Percentiles rank a stretch among this genome's conserved stretches.
Conservation (phyloP, 345 rosid species). For the Excoecaria cochinchinensis region DNA sequence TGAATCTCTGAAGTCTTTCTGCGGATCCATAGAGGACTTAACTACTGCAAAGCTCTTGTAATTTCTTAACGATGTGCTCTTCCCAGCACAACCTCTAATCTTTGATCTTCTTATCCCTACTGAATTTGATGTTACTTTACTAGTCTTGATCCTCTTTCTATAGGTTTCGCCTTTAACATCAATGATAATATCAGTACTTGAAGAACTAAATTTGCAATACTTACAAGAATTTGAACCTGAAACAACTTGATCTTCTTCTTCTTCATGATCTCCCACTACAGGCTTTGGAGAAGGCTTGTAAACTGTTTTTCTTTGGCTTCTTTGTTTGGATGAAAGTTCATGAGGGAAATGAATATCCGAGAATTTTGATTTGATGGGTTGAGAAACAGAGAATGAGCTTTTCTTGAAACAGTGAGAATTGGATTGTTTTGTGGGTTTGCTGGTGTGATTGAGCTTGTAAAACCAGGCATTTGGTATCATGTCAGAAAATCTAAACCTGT, state of each 20-base stretch:
- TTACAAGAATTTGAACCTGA: slow-evolving; percentile 27
- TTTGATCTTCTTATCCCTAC: slow-evolving; percentile 53
- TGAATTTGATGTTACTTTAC: slow-evolving; percentile 30
- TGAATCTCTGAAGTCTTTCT: slow-evolving; percentile 78
- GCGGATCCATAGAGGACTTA: slow-evolving; percentile 75
- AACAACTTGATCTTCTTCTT: background rate
- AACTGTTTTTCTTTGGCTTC: slow-evolving; percentile 25
- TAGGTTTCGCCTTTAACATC: slow-evolving; percentile 32
- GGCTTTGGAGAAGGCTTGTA: slow-evolving; percentile 36
- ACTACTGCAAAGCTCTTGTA: slow-evolving; percentile 65
- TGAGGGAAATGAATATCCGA: slow-evolving; percentile 16
- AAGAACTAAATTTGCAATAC: slow-evolving; percentile 27
- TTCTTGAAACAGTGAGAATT: slow-evolving; percentile 9
- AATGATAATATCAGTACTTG: slow-evolving; percentile 44
- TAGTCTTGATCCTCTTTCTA: slow-evolving; percentile 14
- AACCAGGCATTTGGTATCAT: slow-evolving; percentile 88
- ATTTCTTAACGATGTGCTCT: slow-evolving; percentile 27
- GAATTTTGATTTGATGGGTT: slow-evolving; percentile 8
- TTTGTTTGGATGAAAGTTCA: slow-evolving; percentile 15
- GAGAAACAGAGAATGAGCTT: background rate
- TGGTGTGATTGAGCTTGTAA: slow-evolving; percentile 68
- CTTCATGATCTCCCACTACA: background rate
- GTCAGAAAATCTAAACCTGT: slow-evolving; percentile 69
- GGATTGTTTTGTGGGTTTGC: slow-evolving; percentile 23
- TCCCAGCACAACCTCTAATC: slow-evolving; percentile 21